These are phyloP conservation scores for Calocybe cyanea DNA, from an alignment of 768 basidiomycete genomes.

Conservation along the genomic window DNA sequence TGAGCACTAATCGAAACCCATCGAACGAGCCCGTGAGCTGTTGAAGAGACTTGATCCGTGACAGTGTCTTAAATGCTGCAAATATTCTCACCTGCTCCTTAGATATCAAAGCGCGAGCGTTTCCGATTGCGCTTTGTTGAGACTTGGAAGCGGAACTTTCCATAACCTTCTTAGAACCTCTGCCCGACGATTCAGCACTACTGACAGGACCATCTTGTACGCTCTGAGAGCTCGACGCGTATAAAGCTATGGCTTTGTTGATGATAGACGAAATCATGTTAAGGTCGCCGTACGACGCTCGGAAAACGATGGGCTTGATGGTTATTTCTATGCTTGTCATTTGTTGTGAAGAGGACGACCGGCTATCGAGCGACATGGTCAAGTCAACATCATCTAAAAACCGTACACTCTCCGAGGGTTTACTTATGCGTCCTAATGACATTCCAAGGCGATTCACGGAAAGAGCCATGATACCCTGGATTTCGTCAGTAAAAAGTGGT, in stretches of 20 bases:
- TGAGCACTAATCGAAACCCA: constrained; percentile 89
- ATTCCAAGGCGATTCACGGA: constrained; percentile 83
- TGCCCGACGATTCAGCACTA: constrained; percentile 3
- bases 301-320: constrained; percentile 80
- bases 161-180: not conserved
- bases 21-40: constrained; percentile 85
- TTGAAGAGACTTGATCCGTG: constrained; percentile 3
- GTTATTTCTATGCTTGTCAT: constrained; percentile 83
- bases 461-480: constrained; percentile 75
- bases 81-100: constrained; percentile 68
- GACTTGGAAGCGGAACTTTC: constrained; percentile 11
- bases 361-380: constrained; percentile 82
- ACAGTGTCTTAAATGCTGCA: not conserved
- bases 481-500: not conserved
- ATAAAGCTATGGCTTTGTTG: constrained; percentile 84
- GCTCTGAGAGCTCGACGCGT: constrained; percentile 32
- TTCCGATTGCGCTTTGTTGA: constrained; percentile 26
- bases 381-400: constrained; percentile 93
- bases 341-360: constrained; percentile 63
- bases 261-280: constrained; percentile 81
- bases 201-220: not conserved
- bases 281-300: constrained; percentile 95
- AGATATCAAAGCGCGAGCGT: constrained; percentile 49
- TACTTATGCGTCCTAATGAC: constrained; percentile 90
- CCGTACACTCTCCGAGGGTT: constrained; percentile 74